phyloP scores from a whole-genome alignment of 2,329 filamentous ascomycete species.

The Claviceps quebecensis region DNA sequence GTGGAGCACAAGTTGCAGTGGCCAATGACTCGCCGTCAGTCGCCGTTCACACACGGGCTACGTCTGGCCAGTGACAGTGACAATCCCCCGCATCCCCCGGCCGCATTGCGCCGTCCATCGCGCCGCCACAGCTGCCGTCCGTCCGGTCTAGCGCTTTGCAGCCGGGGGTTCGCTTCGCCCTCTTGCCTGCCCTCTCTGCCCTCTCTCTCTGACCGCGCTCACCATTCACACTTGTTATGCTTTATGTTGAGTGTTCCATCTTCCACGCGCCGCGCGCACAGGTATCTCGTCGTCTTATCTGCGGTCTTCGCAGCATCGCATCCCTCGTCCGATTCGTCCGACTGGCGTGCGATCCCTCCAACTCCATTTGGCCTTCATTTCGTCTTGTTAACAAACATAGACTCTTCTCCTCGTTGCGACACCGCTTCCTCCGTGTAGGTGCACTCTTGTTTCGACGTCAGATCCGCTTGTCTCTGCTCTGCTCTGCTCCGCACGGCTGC shows the following conservation, averaged over 20 bases:
- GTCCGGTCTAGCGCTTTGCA: no score
- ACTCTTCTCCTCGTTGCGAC: background rate
- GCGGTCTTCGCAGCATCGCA: background rate
- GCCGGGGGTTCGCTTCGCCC: no score
- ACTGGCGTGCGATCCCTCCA: background rate
- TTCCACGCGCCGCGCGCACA: background rate
- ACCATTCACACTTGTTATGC: no score
- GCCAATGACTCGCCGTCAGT: background rate
- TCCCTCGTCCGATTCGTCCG: background rate
- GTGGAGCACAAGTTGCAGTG: no score
- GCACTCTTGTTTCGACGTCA: background rate
- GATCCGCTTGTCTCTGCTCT: background rate
- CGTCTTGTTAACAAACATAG: background rate
- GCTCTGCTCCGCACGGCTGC: background rate
- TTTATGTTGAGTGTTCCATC: background rate
- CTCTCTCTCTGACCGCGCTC: no score
- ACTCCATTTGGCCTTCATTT: background rate
- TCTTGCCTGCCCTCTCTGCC: no score
- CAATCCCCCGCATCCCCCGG: no score
- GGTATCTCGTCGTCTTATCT: background rate
- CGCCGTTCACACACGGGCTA: background rate
- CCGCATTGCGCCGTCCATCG: no score
- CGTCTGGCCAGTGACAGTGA: no score
- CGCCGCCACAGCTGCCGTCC: no score
- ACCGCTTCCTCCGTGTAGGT: background rate